Conservation (phyloP, 192 early-diverging fungal species). For the Backusella westeae region DNA sequence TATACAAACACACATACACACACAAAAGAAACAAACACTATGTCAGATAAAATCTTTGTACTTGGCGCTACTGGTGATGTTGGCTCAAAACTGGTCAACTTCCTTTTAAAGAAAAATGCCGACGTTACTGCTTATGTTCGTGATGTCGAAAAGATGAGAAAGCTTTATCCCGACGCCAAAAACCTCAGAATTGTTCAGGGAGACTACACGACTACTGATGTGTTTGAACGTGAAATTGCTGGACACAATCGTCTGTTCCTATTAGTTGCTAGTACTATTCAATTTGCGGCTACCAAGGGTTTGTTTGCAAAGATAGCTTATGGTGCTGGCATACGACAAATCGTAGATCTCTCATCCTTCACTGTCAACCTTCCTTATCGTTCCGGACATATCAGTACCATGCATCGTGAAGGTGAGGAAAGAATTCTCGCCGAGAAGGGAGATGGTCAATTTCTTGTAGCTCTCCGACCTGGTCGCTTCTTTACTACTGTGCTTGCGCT, state of each 20-base stretch:
- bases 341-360: constrained; percentile 26
- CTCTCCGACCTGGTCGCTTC: constrained; percentile 22
- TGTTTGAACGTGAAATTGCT: constrained; percentile 4
- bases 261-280: not conserved
- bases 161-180: not conserved
- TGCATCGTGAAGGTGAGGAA: not conserved
- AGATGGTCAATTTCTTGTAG: not conserved
- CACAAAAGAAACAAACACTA: not conserved
- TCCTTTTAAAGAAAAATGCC: constrained; percentile 7
- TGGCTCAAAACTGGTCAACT: constrained; percentile 11
- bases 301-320: constrained; percentile 8
- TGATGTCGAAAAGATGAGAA: not conserved
- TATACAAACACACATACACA: no score
- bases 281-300: not conserved
- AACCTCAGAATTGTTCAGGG: constrained; percentile 11
- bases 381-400: not conserved
- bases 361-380: constrained; percentile 1
- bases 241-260: constrained; percentile 21
- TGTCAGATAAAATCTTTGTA: constrained; percentile 18
- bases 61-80: constrained; percentile 25
- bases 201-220: not conserved
- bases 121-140: constrained; percentile 7
- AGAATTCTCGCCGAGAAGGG: not conserved
- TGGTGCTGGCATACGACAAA: constrained; percentile 22
- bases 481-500: not conserved